Percentiles rank a stretch among this genome's conserved stretches.
Conservation (phyloP, 73 alveolate genomes). For the Effrenium voratum region DNA sequence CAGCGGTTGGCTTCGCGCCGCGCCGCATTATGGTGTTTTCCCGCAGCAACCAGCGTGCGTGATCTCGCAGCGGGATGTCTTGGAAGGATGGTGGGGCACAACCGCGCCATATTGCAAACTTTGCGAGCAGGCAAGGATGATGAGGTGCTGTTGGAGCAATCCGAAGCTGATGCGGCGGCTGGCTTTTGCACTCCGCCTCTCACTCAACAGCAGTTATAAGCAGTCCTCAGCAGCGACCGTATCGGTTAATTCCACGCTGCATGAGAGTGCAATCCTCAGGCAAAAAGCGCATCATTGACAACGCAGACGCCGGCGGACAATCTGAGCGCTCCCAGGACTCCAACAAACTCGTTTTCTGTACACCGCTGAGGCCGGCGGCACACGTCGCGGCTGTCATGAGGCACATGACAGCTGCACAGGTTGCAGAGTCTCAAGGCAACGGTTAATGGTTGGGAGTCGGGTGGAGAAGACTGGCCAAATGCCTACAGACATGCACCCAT, state of each 20-base stretch:
- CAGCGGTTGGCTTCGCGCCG: conserved; percentile 4
- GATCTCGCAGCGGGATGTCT: not conserved
- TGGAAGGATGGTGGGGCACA: not conserved
- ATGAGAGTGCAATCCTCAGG: not conserved
- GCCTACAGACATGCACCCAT: not conserved
- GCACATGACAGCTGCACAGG: not conserved
- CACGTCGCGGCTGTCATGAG: not conserved
- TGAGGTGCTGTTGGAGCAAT: not conserved
- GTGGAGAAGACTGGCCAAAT: conserved; percentile 22
- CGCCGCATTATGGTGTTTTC: not conserved
- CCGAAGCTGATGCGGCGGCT: not conserved
- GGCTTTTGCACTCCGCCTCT: not conserved
- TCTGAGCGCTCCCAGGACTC: not conserved
- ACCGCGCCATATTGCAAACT: not conserved
- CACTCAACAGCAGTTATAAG: not conserved
- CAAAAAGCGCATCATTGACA: conserved; percentile 24
- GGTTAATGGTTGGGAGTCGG: not conserved
- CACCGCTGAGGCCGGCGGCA: not conserved
- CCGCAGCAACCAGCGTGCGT: not conserved
- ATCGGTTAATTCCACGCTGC: not conserved
- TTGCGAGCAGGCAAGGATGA: not conserved
- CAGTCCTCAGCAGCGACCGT: not conserved
- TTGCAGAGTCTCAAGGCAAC: not conserved
- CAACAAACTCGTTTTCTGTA: not conserved
- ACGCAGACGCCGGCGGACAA: not conserved